Base-by-base conservation (phyloP, 2,329 filamentous ascomycete species). In the Sporothrix schenckii region DNA sequence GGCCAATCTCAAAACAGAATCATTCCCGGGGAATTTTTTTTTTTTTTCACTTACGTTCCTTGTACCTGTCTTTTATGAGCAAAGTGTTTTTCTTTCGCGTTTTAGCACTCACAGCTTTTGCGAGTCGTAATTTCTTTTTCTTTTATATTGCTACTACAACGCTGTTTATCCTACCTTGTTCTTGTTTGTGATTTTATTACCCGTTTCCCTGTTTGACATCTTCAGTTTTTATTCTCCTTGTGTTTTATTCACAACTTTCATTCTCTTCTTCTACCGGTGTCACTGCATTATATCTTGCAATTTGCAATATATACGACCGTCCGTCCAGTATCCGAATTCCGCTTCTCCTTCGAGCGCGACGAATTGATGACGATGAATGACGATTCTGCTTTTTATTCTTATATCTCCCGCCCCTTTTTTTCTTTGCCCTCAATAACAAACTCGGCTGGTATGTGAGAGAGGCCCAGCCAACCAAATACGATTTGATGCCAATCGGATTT, bases 301-400 rank as follows among this genome's bases (percentile, higher is more conserved):
- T 53, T 53, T 44, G 54, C 66, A 68, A n/a, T 14, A 53, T 69
- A 69, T 69, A 69, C 47, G 56, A 53, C 47, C 56, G 2, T 50
- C 30, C 47, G 34, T 53, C 47, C 63, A 69, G 54, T 54, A 61
- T 69, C 56, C 53, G 68, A 69, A n/a, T 69, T 54, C 67, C 54
- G 56, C 56, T 50, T 66, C 63, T 50, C 47, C 34, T 53, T 39
- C 49, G 60, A 27, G 50, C 47, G 68, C 68, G 47, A 69, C 68
- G 68, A 69, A 66, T 53, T 63, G 56, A 69, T 63, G 54, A 69
- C 68, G 68, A 69, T 63, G 68, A 66, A 65, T 58, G 68, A 69
- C 68, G 68, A 63, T 69, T 50, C 56, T 72, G 41, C 34, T 65
- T 76, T 66, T 41, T 52, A 27, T 50, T 52, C 21, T n/a, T 52